Evolutionary conservation across 1,284 basidiomycete genomes (phyloP).

Genomic region (Moniliophthora roreri): DNA sequence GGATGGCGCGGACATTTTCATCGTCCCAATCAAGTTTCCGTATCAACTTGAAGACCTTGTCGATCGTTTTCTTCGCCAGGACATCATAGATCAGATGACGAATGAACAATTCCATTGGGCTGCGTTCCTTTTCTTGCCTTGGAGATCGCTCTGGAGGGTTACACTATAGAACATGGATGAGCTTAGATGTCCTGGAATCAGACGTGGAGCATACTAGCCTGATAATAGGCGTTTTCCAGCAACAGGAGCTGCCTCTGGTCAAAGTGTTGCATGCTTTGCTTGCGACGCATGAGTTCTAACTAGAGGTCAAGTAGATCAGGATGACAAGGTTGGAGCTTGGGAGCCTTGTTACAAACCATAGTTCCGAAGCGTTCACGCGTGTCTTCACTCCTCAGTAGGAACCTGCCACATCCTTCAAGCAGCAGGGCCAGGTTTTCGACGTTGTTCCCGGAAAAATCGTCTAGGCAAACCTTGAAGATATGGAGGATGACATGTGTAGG

Average conservation of each 20-base stretch:
- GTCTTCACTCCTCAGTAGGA: constrained; percentile 84
- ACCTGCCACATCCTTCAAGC: constrained; percentile 93
- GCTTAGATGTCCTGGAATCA: constrained; percentile 6
- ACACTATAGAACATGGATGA: constrained; percentile 61
- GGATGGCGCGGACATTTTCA: constrained; percentile 45
- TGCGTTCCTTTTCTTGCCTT: constrained; percentile 81
- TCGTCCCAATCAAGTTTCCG: constrained; percentile 98
- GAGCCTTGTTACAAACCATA: constrained; percentile 53
- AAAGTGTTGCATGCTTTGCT: constrained; percentile 90
- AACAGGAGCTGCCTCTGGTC: constrained; percentile 88
- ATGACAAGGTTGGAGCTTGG: constrained; percentile 19
- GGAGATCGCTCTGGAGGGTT: constrained; percentile 95
- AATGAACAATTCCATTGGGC: constrained; percentile 90
- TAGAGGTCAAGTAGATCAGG: constrained; percentile 29
- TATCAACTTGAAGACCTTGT: constrained; percentile 89
- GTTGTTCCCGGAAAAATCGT: constrained; percentile 91
- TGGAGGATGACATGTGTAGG: constrained; percentile 92
- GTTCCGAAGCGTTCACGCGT: constrained; percentile 83
- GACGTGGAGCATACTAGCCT: constrained; percentile 50
- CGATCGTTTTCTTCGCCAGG: constrained; percentile 86
- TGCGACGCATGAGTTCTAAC: constrained; percentile 93
- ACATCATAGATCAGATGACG: constrained; percentile 92
- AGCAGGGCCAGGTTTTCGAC: constrained; percentile 93
- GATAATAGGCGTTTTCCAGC: constrained; percentile 98
- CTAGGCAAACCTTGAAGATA: constrained; percentile 95